phyloP scores from a whole-genome alignment of 495 filamentous ascomycete genomes.

The Neurospora sp. region DNA sequence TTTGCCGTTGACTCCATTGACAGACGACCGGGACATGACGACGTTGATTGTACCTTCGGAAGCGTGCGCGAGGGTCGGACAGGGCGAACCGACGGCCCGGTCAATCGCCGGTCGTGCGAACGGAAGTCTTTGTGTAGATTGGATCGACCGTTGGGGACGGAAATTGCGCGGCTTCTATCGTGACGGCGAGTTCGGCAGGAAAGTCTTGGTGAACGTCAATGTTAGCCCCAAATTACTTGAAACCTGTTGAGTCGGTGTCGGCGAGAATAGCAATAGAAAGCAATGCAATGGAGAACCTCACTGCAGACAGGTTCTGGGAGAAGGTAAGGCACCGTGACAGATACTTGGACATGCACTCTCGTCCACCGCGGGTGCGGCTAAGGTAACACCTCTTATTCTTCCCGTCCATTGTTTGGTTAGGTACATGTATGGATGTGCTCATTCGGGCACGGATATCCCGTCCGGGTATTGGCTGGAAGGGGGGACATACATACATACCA shows the following conservation, averaged over 20 bases:
- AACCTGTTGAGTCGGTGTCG: background rate
- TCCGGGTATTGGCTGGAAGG: background rate
- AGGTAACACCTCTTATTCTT: background rate
- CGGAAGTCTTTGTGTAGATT: background rate
- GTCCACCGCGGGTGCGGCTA: background rate
- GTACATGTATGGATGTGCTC: background rate
- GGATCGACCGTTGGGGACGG: background rate
- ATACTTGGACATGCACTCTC: background rate
- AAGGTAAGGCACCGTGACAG: background rate
- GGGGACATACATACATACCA: conserved; percentile 18
- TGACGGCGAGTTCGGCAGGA: background rate
- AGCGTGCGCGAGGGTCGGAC: conserved; percentile 22
- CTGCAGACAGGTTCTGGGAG: background rate
- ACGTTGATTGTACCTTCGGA: conserved; percentile 26
- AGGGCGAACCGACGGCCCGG: conserved; percentile 4
- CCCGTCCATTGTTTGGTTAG: background rate
- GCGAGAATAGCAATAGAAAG: background rate
- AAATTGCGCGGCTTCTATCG: background rate
- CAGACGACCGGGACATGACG: conserved; percentile 20
- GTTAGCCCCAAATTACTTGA: background rate
- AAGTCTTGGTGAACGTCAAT: background rate
- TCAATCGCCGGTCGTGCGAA: background rate
- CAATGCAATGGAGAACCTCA: background rate
- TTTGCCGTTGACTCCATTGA: conserved; percentile 12
- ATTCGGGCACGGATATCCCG: background rate